Evolutionary conservation across 2,329 filamentous ascomycete genomes (phyloP).

Genomic region (Penicillium sp.): DNA sequence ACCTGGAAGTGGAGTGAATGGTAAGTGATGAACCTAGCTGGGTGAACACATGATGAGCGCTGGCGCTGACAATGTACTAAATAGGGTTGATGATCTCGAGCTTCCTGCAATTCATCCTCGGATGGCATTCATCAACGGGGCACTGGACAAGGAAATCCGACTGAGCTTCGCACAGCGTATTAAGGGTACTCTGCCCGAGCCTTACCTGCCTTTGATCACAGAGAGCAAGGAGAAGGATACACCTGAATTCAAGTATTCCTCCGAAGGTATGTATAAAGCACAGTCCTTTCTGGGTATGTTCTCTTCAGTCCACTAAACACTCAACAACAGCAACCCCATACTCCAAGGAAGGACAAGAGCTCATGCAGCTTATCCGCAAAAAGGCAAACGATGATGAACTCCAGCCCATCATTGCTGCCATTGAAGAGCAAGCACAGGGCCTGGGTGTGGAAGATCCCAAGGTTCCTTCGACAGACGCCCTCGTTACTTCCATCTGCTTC

Average conservation of each 20-base stretch:
- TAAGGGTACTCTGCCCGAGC: conserved; percentile 85
- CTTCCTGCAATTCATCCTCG: conserved; percentile 79
- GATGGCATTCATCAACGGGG: conserved; percentile 91
- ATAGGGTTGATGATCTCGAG: conserved; percentile 77
- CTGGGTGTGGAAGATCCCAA: conserved; percentile 74
- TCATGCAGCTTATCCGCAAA: conserved; percentile 77
- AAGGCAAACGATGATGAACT: conserved; percentile 88
- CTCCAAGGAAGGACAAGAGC: conserved; percentile 79
- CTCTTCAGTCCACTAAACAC: conserved; percentile 21
- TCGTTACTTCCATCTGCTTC: conserved; percentile 90
- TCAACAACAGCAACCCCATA: conserved; percentile 72
- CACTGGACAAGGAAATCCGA: conserved; percentile 94
- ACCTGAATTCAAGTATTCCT: conserved; percentile 90
- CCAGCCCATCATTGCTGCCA: conserved; percentile 77
- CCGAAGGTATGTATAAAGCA: conserved; percentile 67
- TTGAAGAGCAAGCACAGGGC: conserved; percentile 77
- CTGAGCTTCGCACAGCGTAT: conserved; percentile 96
- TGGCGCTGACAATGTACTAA: conserved; percentile 25
- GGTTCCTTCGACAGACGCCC: conserved; percentile 88
- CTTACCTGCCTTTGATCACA: conserved; percentile 80
- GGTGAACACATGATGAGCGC: not conserved
- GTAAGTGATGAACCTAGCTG: conserved; percentile 52
- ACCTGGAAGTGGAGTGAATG: conserved; percentile 99
- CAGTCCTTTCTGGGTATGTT: too few relatives aligned
- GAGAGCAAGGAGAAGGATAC: conserved; percentile 91